Percentiles rank a stretch among this genome's conserved stretches.
phyloP scores from a whole-genome alignment of 129 eudicot genomes.

The Dittrichia graveolens region DNA sequence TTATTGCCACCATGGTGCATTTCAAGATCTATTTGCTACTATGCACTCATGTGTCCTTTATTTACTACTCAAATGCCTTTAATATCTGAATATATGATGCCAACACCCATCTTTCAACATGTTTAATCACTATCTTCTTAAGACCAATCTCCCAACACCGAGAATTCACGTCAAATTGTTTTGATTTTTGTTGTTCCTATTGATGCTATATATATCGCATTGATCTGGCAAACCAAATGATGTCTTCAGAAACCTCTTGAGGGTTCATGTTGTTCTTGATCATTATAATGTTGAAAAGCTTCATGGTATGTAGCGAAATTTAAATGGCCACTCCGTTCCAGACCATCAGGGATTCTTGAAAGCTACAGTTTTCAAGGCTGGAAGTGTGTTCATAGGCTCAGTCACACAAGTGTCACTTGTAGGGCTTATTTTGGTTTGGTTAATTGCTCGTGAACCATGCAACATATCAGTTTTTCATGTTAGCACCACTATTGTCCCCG shows the following conservation, averaged over 20 bases:
- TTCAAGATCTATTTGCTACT: constrained; percentile 29
- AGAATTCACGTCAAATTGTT: constrained; percentile 46
- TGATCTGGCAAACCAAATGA: constrained; percentile 35
- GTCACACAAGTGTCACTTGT: constrained; percentile 37
- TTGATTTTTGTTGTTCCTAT: constrained; percentile 54
- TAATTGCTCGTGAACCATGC: constrained; percentile 41
- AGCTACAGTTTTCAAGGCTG: constrained; percentile 27
- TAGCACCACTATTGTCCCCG: constrained; percentile 40
- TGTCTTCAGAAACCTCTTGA: constrained; percentile 35
- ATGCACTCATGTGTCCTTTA: constrained; percentile 17
- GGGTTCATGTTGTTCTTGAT: constrained; percentile 58
- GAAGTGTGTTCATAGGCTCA: constrained; percentile 37
- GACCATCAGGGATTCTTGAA: constrained; percentile 47
- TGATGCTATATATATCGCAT: constrained; percentile 18
- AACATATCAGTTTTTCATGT: constrained; percentile 51
- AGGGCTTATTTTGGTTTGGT: constrained; percentile 39
- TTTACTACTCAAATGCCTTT: constrained; percentile 36
- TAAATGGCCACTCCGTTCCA: constrained; percentile 51
- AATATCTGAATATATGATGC: constrained; percentile 48
- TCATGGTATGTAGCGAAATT: constrained; percentile 3
- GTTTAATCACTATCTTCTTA: constrained; percentile 53
- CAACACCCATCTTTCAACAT: constrained; percentile 45
- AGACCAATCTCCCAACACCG: constrained; percentile 53
- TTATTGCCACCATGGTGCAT: constrained; percentile 33
- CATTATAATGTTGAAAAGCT: constrained; percentile 47